Evolutionary conservation across 495 filamentous ascomycete genomes (phyloP), one percentile per base, ranked within the genome.

Genomic region (Venustampulla echinocandica): DNA sequence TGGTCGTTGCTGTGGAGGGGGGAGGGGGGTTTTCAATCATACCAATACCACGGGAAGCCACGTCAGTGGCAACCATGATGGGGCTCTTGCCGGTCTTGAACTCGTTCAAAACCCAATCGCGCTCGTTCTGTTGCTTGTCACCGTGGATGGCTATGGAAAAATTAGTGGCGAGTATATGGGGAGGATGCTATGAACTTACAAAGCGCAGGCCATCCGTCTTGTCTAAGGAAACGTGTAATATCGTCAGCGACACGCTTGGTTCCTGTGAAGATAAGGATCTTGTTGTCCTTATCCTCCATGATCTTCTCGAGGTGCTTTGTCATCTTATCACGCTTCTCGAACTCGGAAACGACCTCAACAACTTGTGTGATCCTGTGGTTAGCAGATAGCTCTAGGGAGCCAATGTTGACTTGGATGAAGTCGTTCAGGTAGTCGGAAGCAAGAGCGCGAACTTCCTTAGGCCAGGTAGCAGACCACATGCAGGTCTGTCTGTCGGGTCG

Each of bases 381-480:
- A 69, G 92, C 92, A 59, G 93, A 87, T 28, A 98, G 75, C 46
- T 97, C 92, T 76, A 92, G 77, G 39, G 92, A 98, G 61, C 92
- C 92, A 64, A 98, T 90, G 71, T 97, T 98, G 66, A 97, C 92
- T 69, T 98, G 92, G 60, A 98, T 98, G 69, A 90, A 96, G 61
- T 98, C 83, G 59, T 82, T 82, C 55, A 94, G 77, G 75, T 93
- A 98, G 63, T 98, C 92, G 24, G 84, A 75, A n/a, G 92, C 92
- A 48, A 97, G 74, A 61, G 87, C 84, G 56, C 92, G 90, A 55
- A 98, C 90, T 64, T 98, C 92, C 80, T 97, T 98, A 52, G 92
- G 92, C 92, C 92, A 98, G 6, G 92, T 98, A 57, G 92, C 92
- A 47, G 92, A 98, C 92, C 92, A 98, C 92, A 98, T 98, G 79